A percentile compares a stretch with the other conserved stretches of the same genome.
Evolutionary conservation across 1,284 basidiomycete species (phyloP).

Genomic region (Heterobasidion parviporum): DNA sequence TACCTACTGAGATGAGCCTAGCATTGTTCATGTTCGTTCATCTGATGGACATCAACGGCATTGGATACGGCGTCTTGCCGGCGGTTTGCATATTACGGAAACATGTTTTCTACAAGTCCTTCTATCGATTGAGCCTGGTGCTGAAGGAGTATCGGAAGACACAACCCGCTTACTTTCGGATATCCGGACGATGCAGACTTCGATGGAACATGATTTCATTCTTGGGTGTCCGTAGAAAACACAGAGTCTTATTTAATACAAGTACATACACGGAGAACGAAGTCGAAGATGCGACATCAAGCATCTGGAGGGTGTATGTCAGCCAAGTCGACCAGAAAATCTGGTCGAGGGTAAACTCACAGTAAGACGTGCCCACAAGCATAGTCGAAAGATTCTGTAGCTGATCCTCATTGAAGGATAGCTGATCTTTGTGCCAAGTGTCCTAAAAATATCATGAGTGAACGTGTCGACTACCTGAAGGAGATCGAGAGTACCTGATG

Average conservation of each 20-base stretch:
- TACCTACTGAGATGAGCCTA: too few relatives aligned
- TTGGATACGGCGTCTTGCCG: too few relatives aligned
- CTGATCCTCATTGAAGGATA: slow-evolving; percentile 87
- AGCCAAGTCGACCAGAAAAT: neutral
- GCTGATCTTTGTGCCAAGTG: slow-evolving; percentile 89
- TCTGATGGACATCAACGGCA: too few relatives aligned
- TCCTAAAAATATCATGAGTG: slow-evolving; percentile 40
- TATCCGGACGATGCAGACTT: too few relatives aligned
- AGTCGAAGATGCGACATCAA: neutral
- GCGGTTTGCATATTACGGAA: neutral
- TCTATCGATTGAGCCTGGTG: neutral
- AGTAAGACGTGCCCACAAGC: slow-evolving; percentile 87
- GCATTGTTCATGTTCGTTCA: too few relatives aligned
- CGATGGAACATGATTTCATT: too few relatives aligned
- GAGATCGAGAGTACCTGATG: slow-evolving; percentile 44
- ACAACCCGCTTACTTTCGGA: too few relatives aligned
- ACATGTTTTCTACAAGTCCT: neutral
- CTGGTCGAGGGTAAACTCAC: slow-evolving; percentile 34
- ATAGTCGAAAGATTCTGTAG: slow-evolving; percentile 81
- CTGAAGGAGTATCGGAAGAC: too few relatives aligned
- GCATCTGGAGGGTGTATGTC: neutral
- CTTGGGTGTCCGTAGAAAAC: too few relatives aligned
- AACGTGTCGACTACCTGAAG: slow-evolving; percentile 4
- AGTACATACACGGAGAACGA: too few relatives aligned
- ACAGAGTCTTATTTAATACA: too few relatives aligned